Percentiles rank a stretch among this genome's conserved stretches.
phyloP scores from a whole-genome alignment of 2,329 filamentous ascomycete genomes.

The Apiospora saccharicola region DNA sequence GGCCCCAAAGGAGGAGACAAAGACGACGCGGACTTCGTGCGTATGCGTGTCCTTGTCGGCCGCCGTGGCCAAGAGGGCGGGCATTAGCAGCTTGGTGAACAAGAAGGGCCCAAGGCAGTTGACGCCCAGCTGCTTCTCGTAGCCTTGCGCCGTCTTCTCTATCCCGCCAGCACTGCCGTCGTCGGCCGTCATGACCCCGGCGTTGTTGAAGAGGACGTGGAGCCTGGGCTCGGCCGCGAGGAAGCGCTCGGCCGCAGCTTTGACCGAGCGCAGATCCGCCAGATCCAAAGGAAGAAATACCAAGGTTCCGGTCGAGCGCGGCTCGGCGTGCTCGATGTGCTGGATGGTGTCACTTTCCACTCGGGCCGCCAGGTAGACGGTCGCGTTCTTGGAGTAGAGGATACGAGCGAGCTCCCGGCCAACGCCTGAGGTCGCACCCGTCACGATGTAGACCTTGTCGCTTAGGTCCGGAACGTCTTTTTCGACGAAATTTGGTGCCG shows the following conservation, averaged over 20 bases:
- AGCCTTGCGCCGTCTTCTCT: conserved; percentile 34
- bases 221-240: conserved; percentile 44
- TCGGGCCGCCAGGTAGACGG: conserved; percentile 53
- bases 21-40: conserved; percentile 40
- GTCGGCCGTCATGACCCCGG: conserved; percentile 45
- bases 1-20: conserved; percentile 40
- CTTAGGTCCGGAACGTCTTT: conserved; percentile 32
- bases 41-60: conserved; percentile 27
- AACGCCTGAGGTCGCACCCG: conserved; percentile 43
- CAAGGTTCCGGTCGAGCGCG: conserved; percentile 41
- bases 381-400: conserved; percentile 50
- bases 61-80: conserved; percentile 36
- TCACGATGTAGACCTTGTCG: conserved; percentile 33
- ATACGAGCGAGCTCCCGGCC: conserved; percentile 48
- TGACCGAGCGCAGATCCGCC: conserved; percentile 47
- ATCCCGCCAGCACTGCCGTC: conserved; percentile 31
- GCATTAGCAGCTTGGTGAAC: conserved; percentile 40
- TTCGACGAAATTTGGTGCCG: conserved; percentile 30
- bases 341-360: conserved; percentile 49
- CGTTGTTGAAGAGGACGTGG: conserved; percentile 50
- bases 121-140: conserved; percentile 39
- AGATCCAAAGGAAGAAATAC: conserved; percentile 48
- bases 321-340: conserved; percentile 49
- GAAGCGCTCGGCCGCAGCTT: conserved; percentile 46
- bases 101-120: conserved; percentile 41